phyloP scores from a whole-genome alignment of 345 rosid genomes.

The Gynandropsis gynandra region DNA sequence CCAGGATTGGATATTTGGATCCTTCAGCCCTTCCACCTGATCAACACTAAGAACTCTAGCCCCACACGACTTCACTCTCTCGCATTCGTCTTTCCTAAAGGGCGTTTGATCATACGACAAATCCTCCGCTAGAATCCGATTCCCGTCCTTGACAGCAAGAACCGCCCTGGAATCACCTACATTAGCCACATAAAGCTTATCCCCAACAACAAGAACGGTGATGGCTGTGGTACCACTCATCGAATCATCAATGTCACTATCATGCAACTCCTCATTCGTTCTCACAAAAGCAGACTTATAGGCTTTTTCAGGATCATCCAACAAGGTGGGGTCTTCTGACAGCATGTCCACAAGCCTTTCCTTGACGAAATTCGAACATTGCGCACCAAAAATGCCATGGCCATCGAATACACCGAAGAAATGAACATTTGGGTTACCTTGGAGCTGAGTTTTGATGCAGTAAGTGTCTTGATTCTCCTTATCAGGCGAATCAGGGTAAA shows the following conservation, averaged over 20 bases:
- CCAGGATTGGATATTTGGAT: conserved; percentile 77
- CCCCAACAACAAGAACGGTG: conserved; percentile 80
- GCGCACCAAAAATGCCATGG: conserved; percentile 71
- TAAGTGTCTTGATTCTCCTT: conserved; percentile 84
- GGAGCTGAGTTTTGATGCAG: conserved; percentile 61
- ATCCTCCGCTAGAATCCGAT: conserved; percentile 58
- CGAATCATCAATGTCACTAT: conserved; percentile 75
- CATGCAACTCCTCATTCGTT: conserved; percentile 61
- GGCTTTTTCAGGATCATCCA: conserved; percentile 69
- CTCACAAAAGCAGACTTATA: conserved; percentile 54
- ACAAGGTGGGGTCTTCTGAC: conserved; percentile 46
- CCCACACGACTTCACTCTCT: conserved; percentile 84
- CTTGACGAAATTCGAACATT: conserved; percentile 74
- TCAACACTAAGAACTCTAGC: conserved; percentile 88
- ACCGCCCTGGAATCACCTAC: conserved; percentile 99
- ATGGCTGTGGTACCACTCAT: conserved; percentile 96
- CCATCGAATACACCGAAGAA: conserved; percentile 95
- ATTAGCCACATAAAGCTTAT: conserved; percentile 78
- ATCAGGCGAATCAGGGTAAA: conserved; percentile 75
- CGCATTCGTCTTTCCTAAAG: conserved; percentile 84
- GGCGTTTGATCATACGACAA: conserved; percentile 94
- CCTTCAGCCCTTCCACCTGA: conserved; percentile 93
- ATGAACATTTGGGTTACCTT: conserved; percentile 82
- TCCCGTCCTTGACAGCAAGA: conserved; percentile 59
- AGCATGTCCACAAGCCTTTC: conserved; percentile 62